Conservation (phyloP, 1,284 basidiomycete species). For the Papiliotrema laurentii region DNA sequence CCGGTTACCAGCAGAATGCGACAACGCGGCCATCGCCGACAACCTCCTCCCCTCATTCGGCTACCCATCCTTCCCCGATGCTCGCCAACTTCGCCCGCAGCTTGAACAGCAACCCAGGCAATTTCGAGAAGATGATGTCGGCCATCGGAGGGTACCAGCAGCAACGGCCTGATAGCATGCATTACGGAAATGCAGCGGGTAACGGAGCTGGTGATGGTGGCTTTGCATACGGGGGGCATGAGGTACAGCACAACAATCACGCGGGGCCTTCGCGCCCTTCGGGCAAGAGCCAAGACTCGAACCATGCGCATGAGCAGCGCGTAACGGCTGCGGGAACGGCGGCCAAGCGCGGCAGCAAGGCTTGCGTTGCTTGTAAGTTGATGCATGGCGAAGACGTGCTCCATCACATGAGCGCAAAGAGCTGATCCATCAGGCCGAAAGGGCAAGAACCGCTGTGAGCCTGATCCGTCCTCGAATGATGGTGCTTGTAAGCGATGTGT, state of each 20-base stretch:
- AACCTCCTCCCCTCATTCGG: slow-evolving; percentile 5
- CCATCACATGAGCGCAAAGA: neutral
- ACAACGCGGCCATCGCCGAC: slow-evolving; percentile 4
- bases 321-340: slow-evolving; percentile 14
- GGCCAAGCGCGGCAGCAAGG: slow-evolving; percentile 42
- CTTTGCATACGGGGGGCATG: no score
- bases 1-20: neutral
- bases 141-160: slow-evolving; percentile 1
- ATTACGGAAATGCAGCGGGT: no score
- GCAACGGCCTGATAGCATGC: no score
- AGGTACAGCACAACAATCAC: no score
- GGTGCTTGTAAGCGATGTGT: slow-evolving; percentile 70
- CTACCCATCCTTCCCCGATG: slow-evolving; percentile 4
- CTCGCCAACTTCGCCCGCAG: neutral
- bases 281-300: no score
- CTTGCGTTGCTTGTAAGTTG: slow-evolving; percentile 45
- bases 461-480: slow-evolving; percentile 53
- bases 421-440: slow-evolving; percentile 65
- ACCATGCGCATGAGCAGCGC: neutral
- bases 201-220: no score
- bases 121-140: slow-evolving; percentile 1
- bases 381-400: neutral
- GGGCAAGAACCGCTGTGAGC: slow-evolving; percentile 90
- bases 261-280: no score
- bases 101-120: neutral